Percentiles rank a stretch among this genome's conserved stretches.
These are phyloP conservation scores for Myxozyma lipomycoides DNA, from an alignment of 805 yeast species.

Conservation along the genomic window DNA sequence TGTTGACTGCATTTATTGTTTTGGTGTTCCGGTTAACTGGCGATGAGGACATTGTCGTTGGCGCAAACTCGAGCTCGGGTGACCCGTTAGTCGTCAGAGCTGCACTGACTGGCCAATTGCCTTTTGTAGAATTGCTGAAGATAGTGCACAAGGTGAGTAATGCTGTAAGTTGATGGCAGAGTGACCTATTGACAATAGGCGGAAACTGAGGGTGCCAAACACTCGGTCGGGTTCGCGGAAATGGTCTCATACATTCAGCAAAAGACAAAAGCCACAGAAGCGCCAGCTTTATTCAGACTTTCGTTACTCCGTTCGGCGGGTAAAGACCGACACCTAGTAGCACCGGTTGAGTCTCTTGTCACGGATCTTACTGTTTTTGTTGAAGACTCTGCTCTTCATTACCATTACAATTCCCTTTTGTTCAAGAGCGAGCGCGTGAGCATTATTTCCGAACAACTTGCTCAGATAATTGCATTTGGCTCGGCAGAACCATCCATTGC, in stretches of 20 bases:
- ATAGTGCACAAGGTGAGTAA: conserved; percentile 40
- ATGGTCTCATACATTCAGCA: conserved; percentile 51
- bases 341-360: conserved; percentile 29
- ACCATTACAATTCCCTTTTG: conserved; percentile 71
- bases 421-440: conserved; percentile 66
- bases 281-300: conserved; percentile 59
- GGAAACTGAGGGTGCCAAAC: conserved; percentile 33
- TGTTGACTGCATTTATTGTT: conserved; percentile 64
- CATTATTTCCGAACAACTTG: conserved; percentile 68
- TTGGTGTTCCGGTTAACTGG: conserved; percentile 80
- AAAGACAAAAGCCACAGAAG: conserved; percentile 49
- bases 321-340: conserved; percentile 13
- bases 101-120: conserved; percentile 41
- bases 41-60: conserved; percentile 88
- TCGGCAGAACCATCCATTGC: conserved; percentile 36
- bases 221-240: conserved; percentile 51
- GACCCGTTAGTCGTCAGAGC: conserved; percentile 61
- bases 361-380: conserved; percentile 61
- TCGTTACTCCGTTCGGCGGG: conserved; percentile 25
- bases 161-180: conserved; percentile 29
- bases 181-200: conserved; percentile 5
- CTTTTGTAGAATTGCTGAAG: conserved; percentile 51
- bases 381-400: conserved; percentile 33
- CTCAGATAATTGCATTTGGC: conserved; percentile 44
- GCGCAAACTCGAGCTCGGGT: conserved; percentile 52